phyloP scores from a whole-genome alignment of 164 flowering plant genomes.

The Sextonia rubra region DNA sequence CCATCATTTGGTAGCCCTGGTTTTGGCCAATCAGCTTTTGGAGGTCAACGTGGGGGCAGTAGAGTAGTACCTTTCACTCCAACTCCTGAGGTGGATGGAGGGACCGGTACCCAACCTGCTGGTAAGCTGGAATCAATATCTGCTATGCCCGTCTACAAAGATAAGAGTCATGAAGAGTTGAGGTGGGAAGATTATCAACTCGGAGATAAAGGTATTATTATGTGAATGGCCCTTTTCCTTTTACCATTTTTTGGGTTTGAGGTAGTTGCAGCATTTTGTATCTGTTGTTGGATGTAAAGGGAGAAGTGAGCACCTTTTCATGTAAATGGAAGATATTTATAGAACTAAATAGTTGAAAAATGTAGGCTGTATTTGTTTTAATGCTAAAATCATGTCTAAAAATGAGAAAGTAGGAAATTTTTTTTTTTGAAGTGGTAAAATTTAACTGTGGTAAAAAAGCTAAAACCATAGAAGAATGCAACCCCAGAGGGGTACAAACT shows the following conservation, averaged over 20 bases:
- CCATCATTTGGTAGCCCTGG: conserved; percentile 58
- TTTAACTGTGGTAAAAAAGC: too few species aligned
- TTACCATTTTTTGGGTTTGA: not conserved
- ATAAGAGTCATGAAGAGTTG: conserved; percentile 94
- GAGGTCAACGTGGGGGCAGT: conserved; percentile 77
- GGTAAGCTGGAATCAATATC: conserved; percentile 93
- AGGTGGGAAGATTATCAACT: conserved; percentile 97
- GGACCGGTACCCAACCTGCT: conserved; percentile 46
- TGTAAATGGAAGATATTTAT: not conserved
- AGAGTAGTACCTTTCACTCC: conserved; percentile 62
- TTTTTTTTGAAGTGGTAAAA: too few species aligned
- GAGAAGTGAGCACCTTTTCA: not conserved
- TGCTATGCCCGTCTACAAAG: conserved; percentile 91
- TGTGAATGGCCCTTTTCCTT: not conserved
- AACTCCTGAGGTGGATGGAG: conserved; percentile 63
- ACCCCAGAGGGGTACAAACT: too few species aligned
- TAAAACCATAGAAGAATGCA: too few species aligned
- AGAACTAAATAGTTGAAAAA: not conserved
- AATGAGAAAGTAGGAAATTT: too few species aligned
- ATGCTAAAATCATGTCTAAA: too few species aligned
- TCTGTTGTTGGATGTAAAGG: not conserved
- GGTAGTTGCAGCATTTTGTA: not conserved
- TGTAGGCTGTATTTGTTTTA: too few species aligned
- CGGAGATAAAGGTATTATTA: conserved; percentile 74
- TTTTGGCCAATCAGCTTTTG: conserved; percentile 65